A percentile compares a stretch with the other conserved stretches of the same genome.
These are phyloP conservation scores for Marasmius sp. DNA, from an alignment of 1,284 basidiomycete species.

Conservation along the genomic window DNA sequence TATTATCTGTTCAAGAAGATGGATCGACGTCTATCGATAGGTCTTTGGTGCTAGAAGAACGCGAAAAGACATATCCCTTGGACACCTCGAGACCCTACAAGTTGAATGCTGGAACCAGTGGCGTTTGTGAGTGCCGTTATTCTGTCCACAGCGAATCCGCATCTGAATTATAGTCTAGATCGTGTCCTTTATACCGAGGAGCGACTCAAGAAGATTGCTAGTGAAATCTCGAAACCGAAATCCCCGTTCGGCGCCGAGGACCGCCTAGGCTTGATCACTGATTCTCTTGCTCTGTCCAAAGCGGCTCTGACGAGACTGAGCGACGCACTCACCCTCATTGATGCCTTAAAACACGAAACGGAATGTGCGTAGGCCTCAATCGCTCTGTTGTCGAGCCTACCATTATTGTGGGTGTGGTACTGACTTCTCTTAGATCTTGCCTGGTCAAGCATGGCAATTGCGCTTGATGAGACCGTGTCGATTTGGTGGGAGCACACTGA, in stretches of 20 bases:
- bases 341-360: conserved; percentile 69
- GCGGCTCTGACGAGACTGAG: conserved; percentile 81
- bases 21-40: conserved; percentile 63
- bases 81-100: conserved; percentile 78
- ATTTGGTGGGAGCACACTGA: conserved; percentile 87
- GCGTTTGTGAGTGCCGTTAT: conserved; percentile 68
- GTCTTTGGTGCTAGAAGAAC: conserved; percentile 67
- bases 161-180: conserved; percentile 41
- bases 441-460: conserved; percentile 65
- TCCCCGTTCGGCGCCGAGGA: conserved; percentile 81
- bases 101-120: conserved; percentile 87
- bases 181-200: conserved; percentile 88
- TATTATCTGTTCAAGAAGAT: conserved; percentile 66
- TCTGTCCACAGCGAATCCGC: background rate
- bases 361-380: conserved; percentile 58
- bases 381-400: background rate
- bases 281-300: conserved; percentile 79
- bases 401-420: background rate
- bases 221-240: conserved; percentile 68
- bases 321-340: conserved; percentile 73
- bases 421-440: conserved; percentile 54
- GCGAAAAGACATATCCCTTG: conserved; percentile 70
- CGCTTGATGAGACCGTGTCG: conserved; percentile 55
- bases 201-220: conserved; percentile 77
- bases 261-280: conserved; percentile 85